Evolutionary conservation across 495 filamentous ascomycete species (phyloP), one percentile per base, ranked within the genome.

Genomic region (Talaromyces wortmannii): DNA sequence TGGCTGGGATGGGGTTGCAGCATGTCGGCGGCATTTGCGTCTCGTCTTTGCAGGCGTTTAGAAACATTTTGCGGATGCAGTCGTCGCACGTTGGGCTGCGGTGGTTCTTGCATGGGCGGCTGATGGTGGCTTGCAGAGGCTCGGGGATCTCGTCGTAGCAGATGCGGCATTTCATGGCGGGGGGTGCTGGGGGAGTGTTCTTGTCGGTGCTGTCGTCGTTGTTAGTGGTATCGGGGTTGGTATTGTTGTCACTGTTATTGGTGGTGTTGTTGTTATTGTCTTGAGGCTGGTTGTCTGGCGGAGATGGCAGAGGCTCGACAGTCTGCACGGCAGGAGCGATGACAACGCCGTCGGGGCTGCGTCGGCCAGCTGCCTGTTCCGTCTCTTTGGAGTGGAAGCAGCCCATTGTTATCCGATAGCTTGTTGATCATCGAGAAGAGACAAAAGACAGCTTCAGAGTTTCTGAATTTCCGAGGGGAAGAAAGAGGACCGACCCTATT

Each of bases 11-110:
- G 1, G 52, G 7, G 4, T 31, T 52, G 54, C 65, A 68, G 52
- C 65, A 68, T 13, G 48, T 55, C 1, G 59, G 59, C 23, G 65
- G 65, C 65, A 68, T 68, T 32, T 51, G 48, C 0, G 55, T 48
- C 48, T 66, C 63, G 43, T 64, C 54, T 45, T 55, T 61, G 44
- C 46, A 56, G 42, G 62, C 65, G 40, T 59, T 54, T 11, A 64
- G 16, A 32, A 68, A 68, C 57, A 62, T 59, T 10, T 54, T 40
- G 40, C 59, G 59, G 6, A 66, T 29, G 50, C 65, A 67, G 12
- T 45, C 42, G 7, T 7, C 29, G 49, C 65, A 68, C n/a, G 33
- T 10, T n/a, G 31, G 44, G 12, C 16, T 31, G 8, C 45, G 29
- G 55, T 40, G 50, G 48, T 8, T 11, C 2, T 48, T 31, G 36